Evolutionary conservation across 768 basidiomycete species (phyloP).

Genomic region (Guyanaporus albipodus): DNA sequence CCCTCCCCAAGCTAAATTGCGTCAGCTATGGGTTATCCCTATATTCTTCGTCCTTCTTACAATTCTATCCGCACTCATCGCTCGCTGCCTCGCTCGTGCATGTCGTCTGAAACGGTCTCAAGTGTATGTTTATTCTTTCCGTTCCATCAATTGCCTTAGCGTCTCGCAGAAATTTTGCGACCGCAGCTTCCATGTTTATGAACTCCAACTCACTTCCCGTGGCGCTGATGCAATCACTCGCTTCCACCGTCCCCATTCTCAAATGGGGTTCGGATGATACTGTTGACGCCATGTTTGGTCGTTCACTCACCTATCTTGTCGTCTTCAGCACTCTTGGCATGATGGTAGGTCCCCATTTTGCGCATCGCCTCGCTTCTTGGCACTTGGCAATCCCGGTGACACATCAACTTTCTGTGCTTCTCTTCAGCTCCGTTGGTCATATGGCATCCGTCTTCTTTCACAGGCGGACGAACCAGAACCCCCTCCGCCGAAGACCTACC

Average conservation of each 20-base stretch:
- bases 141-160: background rate
- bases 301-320: slow-evolving; percentile 86
- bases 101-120: slow-evolving; percentile 74
- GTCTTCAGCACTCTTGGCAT: slow-evolving; percentile 94
- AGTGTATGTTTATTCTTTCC: slow-evolving; percentile 43
- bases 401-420: background rate
- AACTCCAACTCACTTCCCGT: slow-evolving; percentile 95
- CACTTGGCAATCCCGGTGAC: background rate
- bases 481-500: slow-evolving; percentile 3
- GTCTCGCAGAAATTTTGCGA: slow-evolving; percentile 60
- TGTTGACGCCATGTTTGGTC: slow-evolving; percentile 84
- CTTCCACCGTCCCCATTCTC: slow-evolving; percentile 74
- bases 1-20: slow-evolving; percentile 54
- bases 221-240: slow-evolving; percentile 89
- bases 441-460: slow-evolving; percentile 79
- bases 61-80: slow-evolving; percentile 61
- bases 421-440: slow-evolving; percentile 82
- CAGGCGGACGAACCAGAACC: slow-evolving; percentile 34
- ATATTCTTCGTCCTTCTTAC: slow-evolving; percentile 83
- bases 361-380: background rate
- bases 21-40: slow-evolving; percentile 82
- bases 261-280: slow-evolving; percentile 82
- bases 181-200: slow-evolving; percentile 86
- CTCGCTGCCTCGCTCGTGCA: slow-evolving; percentile 56
- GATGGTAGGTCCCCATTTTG: slow-evolving; percentile 60